These are phyloP conservation scores for Panaeolus papilionaceus DNA, from an alignment of 768 basidiomycete species.

Conservation along the genomic window DNA sequence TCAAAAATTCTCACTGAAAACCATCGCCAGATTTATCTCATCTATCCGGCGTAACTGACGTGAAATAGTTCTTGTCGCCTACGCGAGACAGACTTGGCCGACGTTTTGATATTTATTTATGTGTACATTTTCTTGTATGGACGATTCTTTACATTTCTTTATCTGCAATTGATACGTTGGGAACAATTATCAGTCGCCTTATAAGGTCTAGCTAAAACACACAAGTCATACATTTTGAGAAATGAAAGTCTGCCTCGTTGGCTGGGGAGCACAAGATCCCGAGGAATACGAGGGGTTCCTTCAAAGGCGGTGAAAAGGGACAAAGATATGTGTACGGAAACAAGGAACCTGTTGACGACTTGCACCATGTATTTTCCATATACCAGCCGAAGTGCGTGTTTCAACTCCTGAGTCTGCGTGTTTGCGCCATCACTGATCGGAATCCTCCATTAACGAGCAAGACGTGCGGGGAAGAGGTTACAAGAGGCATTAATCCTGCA, in stretches of 20 bases:
- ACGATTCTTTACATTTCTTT: background rate
- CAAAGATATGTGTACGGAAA: background rate
- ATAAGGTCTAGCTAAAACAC: slow-evolving; percentile 6
- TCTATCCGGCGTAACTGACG: background rate
- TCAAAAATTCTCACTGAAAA: slow-evolving; percentile 7
- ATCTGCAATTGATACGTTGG: background rate
- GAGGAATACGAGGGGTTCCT: background rate
- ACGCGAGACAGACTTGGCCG: background rate
- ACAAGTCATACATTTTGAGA: background rate
- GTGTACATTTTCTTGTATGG: background rate
- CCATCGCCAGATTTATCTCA: background rate
- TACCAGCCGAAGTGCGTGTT: background rate
- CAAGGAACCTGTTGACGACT: background rate
- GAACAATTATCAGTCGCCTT: background rate
- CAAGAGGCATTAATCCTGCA: background rate
- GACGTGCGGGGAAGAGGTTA: background rate
- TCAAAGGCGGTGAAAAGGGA: background rate
- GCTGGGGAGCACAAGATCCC: background rate
- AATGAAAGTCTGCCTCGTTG: background rate
- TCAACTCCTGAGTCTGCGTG: background rate
- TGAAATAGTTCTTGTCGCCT: background rate
- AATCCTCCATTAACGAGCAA: background rate
- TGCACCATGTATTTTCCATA: background rate
- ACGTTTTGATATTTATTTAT: slow-evolving; percentile 7
- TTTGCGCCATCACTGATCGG: background rate